phyloP scores from a whole-genome alignment of 805 yeast species.

The Teunomyces funiuensis region DNA sequence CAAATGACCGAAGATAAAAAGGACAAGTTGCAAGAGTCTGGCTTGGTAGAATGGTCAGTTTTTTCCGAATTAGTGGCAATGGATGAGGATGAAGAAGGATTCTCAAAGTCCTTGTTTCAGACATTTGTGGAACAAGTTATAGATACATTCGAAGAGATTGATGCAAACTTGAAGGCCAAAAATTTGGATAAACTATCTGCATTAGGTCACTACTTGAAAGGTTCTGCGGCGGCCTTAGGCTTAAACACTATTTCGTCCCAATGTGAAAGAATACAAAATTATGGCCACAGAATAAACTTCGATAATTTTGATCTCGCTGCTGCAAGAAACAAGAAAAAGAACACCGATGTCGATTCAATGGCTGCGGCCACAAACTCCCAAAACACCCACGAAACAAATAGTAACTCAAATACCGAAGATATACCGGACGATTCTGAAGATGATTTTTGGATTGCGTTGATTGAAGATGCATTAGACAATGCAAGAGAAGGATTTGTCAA shows the following conservation, averaged over 20 bases:
- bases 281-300: constrained; percentile 58
- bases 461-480: constrained; percentile 51
- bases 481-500: constrained; percentile 52
- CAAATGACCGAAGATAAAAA: constrained; percentile 15
- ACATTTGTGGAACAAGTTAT: constrained; percentile 89
- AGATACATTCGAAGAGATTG: constrained; percentile 74
- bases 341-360: constrained; percentile 19
- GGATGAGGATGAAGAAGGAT: constrained; percentile 97
- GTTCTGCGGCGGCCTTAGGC: constrained; percentile 94
- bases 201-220: constrained; percentile 90
- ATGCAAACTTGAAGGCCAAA: constrained; percentile 47
- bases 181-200: constrained; percentile 62
- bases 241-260: constrained; percentile 75
- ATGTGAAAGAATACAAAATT: constrained; percentile 92
- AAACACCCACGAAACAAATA: constrained; percentile 10
- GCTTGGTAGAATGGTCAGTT: constrained; percentile 83
- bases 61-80: constrained; percentile 84
- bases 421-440: constrained; percentile 21
- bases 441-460: constrained; percentile 42
- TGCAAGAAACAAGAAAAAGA: constrained; percentile 12
- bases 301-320: constrained; percentile 29
- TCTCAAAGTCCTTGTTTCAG: constrained; percentile 71
- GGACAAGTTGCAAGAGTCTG: constrained; percentile 46
- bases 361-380: constrained; percentile 30
- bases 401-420: constrained; percentile 14